Evolutionary conservation across 805 yeast species (phyloP), one percentile per base, ranked within the genome.

Genomic region (Dipodascopsis uninucleata): DNA sequence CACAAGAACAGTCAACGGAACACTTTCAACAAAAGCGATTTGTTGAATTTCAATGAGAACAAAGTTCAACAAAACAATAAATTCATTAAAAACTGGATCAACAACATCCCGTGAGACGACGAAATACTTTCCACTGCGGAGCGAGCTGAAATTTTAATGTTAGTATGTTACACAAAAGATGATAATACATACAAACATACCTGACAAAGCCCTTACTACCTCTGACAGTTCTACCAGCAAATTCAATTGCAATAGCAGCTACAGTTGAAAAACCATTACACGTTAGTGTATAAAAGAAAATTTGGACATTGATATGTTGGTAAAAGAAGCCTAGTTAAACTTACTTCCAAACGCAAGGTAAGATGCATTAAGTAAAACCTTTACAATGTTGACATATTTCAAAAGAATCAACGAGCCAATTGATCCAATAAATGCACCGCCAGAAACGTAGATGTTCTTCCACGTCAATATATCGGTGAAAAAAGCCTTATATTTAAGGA

Each of bases 21-120:
- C 18, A 28, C 31, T 38, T 47, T 50, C 55, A 12, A 50, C 55
- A 34, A 43, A 48, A 5, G 54, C 43, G 8, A 50, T 36, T 39
- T 39, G 34, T 42, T 50, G 55, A 8, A 43, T 23, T 36, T 46
- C 53, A n/a, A 48, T 44, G 8, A 50, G 33, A 16, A 34, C 34
- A 20, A 50, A 43, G 43, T 50, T 50, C 14, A 40, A 26, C 12
- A 50, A 22, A 2, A 22, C 36, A 16, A 43, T n/a, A 31, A 28
- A 6, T 31, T 42, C 53, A n/a, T 28, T 41, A 28, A 50, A 24
- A 28, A 37, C 2, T 9, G 55, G 55, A 3, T 48, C 55, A 20
- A 50, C 45, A 2, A 33, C 35, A 5, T 12, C 21, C 43, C 44
- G 46, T 14, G 53, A 43, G 22, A 50, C n/a, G 24, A 29, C 34